phyloP scores from a whole-genome alignment of 345 rosid genomes.

The Hypericum perforatum region DNA sequence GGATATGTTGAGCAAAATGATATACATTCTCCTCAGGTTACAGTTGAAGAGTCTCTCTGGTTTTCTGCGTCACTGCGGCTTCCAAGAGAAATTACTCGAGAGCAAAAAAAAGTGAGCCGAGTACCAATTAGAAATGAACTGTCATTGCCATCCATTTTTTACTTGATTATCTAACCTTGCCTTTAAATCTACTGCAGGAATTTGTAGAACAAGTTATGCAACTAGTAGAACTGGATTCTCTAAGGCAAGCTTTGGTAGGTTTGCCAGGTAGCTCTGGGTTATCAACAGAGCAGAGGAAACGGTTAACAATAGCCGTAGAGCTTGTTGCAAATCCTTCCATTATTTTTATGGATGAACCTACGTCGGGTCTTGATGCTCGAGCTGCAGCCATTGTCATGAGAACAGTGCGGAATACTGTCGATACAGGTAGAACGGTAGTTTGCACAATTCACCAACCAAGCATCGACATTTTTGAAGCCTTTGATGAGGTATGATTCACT shows the following conservation, averaged over 20 bases:
- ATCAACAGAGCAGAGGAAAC: conserved; percentile 90
- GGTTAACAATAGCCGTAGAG: conserved; percentile 90
- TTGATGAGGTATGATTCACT: conserved; percentile 58
- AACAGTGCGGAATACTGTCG: conserved; percentile 89
- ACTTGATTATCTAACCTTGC: conserved; percentile 2
- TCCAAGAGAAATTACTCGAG: conserved; percentile 64
- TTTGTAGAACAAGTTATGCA: conserved; percentile 93
- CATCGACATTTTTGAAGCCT: conserved; percentile 88
- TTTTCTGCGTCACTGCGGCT: conserved; percentile 80
- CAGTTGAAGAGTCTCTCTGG: conserved; percentile 85
- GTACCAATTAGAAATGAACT: neutral
- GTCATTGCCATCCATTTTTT: neutral
- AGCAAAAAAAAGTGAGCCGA: conserved; percentile 40
- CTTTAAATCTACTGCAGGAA: conserved; percentile 40
- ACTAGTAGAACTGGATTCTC: conserved; percentile 68
- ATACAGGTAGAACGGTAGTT: conserved; percentile 90
- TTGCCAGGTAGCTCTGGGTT: conserved; percentile 77
- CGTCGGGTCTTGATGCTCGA: conserved; percentile 93
- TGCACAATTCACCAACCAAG: conserved; percentile 95
- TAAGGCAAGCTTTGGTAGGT: conserved; percentile 75
- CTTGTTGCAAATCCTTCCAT: conserved; percentile 93
- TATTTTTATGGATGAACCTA: conserved; percentile 94
- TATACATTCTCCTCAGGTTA: conserved; percentile 95
- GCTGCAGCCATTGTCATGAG: conserved; percentile 98
- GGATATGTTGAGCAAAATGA: conserved; percentile 97